Percentiles rank a stretch among this genome's conserved stretches.
phyloP scores from a whole-genome alignment of 75 land plant genomes.

The Picea glauca region DNA sequence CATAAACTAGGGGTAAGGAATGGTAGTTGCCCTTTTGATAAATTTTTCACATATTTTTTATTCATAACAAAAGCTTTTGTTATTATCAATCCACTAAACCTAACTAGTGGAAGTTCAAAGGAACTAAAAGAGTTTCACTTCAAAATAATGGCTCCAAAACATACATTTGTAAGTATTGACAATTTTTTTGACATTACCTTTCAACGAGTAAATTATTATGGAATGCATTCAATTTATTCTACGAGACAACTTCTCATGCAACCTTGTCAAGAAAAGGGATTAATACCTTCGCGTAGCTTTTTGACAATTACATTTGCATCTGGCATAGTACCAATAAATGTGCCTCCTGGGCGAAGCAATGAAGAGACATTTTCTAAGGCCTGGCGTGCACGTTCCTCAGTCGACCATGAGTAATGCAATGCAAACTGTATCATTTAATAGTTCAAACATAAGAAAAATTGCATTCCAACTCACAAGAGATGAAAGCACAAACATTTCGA shows the following conservation, averaged over 20 bases:
- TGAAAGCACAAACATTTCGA: neutral
- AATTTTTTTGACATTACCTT: neutral
- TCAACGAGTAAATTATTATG: neutral
- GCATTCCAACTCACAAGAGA: neutral
- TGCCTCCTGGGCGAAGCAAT: conserved; percentile 88
- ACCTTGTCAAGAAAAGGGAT: neutral
- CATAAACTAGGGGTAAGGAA: too few relatives aligned
- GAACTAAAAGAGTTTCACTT: too few relatives aligned
- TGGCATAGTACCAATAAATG: conserved; percentile 95
- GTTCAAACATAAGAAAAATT: conserved; percentile 10
- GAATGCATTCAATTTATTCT: neutral
- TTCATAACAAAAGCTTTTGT: too few relatives aligned
- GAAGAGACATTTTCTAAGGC: conserved; percentile 82
- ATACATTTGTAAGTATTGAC: neutral
- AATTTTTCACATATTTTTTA: too few relatives aligned
- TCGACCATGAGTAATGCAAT: conserved; percentile 97
- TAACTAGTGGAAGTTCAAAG: too few relatives aligned
- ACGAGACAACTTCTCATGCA: neutral
- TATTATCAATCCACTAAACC: too few relatives aligned
- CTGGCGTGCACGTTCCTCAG: conserved; percentile 79
- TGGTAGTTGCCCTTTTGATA: too few relatives aligned
- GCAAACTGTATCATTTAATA: conserved; percentile 70
- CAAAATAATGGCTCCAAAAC: too few relatives aligned
- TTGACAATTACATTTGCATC: conserved; percentile 95
- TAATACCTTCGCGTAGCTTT: conserved; percentile 78